Evolutionary conservation across 2,329 filamentous ascomycete genomes (phyloP).

Genomic region (Rachicladosporium sp.): DNA sequence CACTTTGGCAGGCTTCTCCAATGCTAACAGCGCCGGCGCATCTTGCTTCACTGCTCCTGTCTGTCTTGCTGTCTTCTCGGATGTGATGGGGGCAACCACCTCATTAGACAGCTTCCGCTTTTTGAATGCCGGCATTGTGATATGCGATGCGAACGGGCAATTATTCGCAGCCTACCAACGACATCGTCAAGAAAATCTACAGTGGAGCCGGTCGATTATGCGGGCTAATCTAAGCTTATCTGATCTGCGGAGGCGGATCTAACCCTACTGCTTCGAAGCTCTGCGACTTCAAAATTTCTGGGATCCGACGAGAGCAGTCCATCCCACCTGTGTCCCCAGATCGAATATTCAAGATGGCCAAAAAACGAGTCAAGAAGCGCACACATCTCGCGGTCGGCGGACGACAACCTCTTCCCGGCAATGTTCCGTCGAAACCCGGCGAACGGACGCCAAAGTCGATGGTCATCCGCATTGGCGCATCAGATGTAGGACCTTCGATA

Average conservation of each 20-base stretch:
- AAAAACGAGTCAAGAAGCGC: constrained; percentile 72
- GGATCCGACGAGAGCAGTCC: no score
- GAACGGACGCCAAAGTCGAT: constrained; percentile 79
- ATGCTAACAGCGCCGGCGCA: neutral
- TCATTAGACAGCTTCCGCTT: constrained; percentile 27
- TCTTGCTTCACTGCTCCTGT: constrained; percentile 6
- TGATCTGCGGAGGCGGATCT: no score
- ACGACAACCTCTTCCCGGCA: constrained; percentile 37
- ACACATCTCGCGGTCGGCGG: constrained; percentile 63
- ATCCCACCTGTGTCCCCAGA: no score
- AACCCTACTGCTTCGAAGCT: no score
- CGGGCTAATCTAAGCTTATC: no score
- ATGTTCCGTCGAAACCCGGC: constrained; percentile 43
- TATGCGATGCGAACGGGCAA: neutral
- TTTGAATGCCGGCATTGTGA: constrained; percentile 28
- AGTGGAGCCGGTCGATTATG: neutral
- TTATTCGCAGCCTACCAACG: no score
- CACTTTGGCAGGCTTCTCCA: constrained; percentile 4
- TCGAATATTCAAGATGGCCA: constrained; percentile 50
- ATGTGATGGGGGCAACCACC: neutral
- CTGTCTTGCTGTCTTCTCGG: neutral
- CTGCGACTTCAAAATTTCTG: no score
- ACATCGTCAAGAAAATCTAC: neutral
- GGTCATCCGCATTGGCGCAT: constrained; percentile 93
- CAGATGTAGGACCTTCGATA: constrained; percentile 82